Conservation (phyloP, 2,329 filamentous ascomycete genomes). For the Trichoderma simmonsii region DNA sequence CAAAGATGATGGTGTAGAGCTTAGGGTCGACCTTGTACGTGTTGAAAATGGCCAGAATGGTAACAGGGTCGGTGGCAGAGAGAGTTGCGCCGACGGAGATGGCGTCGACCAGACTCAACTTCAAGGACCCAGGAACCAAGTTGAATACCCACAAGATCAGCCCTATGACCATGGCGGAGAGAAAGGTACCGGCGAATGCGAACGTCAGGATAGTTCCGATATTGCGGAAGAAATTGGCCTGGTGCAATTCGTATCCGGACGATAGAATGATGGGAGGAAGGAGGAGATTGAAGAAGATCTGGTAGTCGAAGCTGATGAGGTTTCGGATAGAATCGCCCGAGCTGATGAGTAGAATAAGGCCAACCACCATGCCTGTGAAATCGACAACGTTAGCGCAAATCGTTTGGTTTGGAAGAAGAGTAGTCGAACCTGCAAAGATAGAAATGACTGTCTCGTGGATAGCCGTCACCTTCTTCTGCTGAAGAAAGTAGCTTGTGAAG, state of each 20-base stretch:
- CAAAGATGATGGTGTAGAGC: slow-evolving; percentile 97
- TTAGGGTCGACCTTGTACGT: slow-evolving; percentile 99
- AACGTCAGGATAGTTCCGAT: slow-evolving; percentile 97
- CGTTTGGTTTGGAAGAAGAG: not conserved
- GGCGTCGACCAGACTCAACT: slow-evolving; percentile 89
- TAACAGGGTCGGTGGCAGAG: slow-evolving; percentile 95
- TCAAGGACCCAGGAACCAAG: slow-evolving; percentile 75
- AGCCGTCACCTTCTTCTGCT: slow-evolving; percentile 94
- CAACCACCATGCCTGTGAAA: slow-evolving; percentile 84
- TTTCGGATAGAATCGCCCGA: slow-evolving; percentile 81
- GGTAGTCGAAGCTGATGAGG: slow-evolving; percentile 94
- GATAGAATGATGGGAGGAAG: slow-evolving; percentile 98
- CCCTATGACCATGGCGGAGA: slow-evolving; percentile 93
- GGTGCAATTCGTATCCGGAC: slow-evolving; percentile 94
- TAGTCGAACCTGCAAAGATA: slow-evolving; percentile 77
- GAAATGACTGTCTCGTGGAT: slow-evolving; percentile 98
- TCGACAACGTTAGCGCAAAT: not conserved
- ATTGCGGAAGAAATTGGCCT: slow-evolving; percentile 98
- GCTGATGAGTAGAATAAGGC: slow-evolving; percentile 78
- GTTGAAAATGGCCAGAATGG: slow-evolving; percentile 97
- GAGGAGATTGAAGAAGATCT: slow-evolving; percentile 98
- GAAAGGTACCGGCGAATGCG: slow-evolving; percentile 93
- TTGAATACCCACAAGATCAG: slow-evolving; percentile 87
- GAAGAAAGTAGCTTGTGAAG: slow-evolving; percentile 94
- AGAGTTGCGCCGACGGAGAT: slow-evolving; percentile 95